A percentile compares a stretch with the other conserved stretches of the same genome.
Conservation (phyloP, 2,329 filamentous ascomycete species). For the Trichoderma sp. region DNA sequence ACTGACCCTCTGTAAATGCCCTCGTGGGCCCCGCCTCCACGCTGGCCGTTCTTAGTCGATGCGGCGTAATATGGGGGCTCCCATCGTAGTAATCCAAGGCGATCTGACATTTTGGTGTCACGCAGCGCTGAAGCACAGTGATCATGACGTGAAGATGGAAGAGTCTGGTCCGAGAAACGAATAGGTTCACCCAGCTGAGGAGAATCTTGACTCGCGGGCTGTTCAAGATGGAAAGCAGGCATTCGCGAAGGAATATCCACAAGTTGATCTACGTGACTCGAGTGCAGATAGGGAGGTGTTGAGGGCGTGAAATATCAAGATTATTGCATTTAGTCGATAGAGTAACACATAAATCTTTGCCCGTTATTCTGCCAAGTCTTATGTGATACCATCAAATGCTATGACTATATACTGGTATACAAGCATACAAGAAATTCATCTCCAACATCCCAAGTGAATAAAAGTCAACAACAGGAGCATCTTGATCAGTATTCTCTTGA, state of each 20-base stretch:
- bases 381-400: not conserved
- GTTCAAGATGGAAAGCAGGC: not conserved
- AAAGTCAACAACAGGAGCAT: not conserved
- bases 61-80: conserved; percentile 20
- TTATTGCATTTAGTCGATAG: not conserved
- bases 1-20: not conserved
- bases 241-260: not conserved
- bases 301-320: not conserved
- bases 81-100: conserved; percentile 17
- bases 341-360: not conserved
- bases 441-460: not conserved
- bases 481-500: not conserved
- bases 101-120: conserved; percentile 7
- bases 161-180: not conserved
- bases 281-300: not conserved
- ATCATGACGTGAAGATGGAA: not conserved
- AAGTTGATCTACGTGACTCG: not conserved
- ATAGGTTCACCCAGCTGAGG: not conserved
- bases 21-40: conserved; percentile 16
- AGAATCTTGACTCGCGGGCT: not conserved
- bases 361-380: not conserved
- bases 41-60: conserved; percentile 23
- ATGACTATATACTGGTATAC: not conserved
- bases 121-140: not conserved
- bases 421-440: not conserved